Base-by-base conservation (phyloP, 2,329 filamentous ascomycete genomes). In the Talaromyces rugulosus region DNA sequence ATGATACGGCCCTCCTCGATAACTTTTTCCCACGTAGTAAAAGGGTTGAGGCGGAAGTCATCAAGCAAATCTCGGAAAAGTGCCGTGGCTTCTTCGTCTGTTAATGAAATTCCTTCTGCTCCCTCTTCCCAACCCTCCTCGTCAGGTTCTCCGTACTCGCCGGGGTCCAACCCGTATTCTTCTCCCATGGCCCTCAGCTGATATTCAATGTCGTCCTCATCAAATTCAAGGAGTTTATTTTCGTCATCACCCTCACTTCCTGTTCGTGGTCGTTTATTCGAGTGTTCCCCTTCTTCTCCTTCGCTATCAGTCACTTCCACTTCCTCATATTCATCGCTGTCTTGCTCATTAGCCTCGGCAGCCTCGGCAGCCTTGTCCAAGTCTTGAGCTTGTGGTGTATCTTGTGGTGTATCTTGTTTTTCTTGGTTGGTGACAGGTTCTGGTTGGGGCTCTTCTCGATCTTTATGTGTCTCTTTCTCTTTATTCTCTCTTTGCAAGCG, bases 171-270 rank as follows among this genome's bases (percentile, higher is more conserved):
- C 0, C 87, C 91, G 67, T 93, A 92, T n/a, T 91, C 88, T 67
- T 90, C 85, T 59, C 90, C 92, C 91, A 97, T 96, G 30, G 90
- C 88, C 59, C 91, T 90, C 12, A 99, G 82, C 71, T 99, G 95
- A 72, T 89, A 93, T 40, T 91, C 93, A 68, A 99, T 96, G 71
- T 99, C 95, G 59, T 93, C 94, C 74, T 98, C 95, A 61, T 90
- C 91, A 70, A 96, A 96, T 69, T 97, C 94, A 7, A 95, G 78
- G 1, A 81, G 78, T 53, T 78, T 76, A 12, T 83, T 77, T 12
- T 78, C 69, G 66, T 63, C 63, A 42, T 34, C 80, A 63, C 76
- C 79, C 64, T 80, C 83, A 50, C 81, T 79, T 64, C 85, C 85
- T 40, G 79, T 86, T 70, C 74, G 82, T 71, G 72, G 78, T 61